Evolutionary conservation across 345 rosid genomes (phyloP).

Genomic region (Moringa oleifera): DNA sequence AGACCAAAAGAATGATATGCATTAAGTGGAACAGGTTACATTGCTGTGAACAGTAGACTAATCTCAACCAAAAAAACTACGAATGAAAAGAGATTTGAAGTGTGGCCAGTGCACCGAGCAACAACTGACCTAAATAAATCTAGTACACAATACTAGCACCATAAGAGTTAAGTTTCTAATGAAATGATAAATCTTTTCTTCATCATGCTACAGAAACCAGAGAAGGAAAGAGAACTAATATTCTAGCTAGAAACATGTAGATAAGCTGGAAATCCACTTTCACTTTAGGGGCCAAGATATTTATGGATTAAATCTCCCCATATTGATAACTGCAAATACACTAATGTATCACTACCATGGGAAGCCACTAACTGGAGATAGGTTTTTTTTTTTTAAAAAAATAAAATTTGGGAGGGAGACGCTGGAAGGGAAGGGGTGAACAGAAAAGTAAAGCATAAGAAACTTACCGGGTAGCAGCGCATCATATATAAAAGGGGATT

Average conservation of each 20-base stretch:
- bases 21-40: background rate
- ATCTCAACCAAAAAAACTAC: too few species aligned
- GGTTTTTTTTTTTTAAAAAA: too few species aligned
- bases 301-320: too few species aligned
- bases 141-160: background rate
- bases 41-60: background rate
- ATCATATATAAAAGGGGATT: constrained; percentile 97
- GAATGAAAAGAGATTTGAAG: too few species aligned
- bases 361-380: too few species aligned
- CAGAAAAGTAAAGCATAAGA: background rate
- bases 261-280: background rate
- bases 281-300: too few species aligned
- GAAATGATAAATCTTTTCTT: too few species aligned
- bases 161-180: too few species aligned
- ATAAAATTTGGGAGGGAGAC: background rate
- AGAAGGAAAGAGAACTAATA: background rate
- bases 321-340: too few species aligned
- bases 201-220: background rate
- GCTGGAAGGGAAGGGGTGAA: background rate
- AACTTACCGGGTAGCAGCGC: constrained; percentile 95
- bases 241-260: background rate
- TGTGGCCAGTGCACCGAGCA: background rate
- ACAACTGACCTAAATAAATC: background rate
- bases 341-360: too few species aligned
- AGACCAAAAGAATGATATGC: background rate